These are phyloP conservation scores for Fusarium succisae DNA, from an alignment of 2,329 filamentous ascomycete species.

Conservation along the genomic window DNA sequence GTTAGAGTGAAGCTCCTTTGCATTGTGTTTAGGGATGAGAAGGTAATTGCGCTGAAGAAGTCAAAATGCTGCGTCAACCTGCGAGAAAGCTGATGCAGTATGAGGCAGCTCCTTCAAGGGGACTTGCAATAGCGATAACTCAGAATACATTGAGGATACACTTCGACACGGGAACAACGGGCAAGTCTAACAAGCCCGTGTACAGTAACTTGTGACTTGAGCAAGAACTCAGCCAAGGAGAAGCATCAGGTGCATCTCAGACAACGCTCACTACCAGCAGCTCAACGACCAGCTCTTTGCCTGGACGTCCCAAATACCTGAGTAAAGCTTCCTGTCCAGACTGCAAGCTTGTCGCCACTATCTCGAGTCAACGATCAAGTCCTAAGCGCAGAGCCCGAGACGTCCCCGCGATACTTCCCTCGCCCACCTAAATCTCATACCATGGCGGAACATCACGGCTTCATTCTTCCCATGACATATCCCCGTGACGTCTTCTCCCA, in stretches of 20 bases:
- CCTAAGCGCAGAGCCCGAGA: not conserved
- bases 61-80: too few relatives aligned
- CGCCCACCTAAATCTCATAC: not conserved
- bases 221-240: not conserved
- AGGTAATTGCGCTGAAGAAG: not conserved
- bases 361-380: not conserved
- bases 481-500: not conserved
- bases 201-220: too few relatives aligned
- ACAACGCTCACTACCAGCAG: too few relatives aligned
- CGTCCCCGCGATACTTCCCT: too few relatives aligned
- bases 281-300: not conserved
- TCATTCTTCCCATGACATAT: not conserved
- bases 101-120: not conserved
- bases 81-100: not conserved
- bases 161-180: not conserved
- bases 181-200: not conserved
- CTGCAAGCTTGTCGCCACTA: not conserved
- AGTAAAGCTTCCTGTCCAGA: not conserved
- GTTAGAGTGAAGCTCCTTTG: rapidly evolving
- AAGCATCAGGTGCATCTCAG: not conserved
- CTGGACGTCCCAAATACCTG: not conserved
- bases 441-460: not conserved
- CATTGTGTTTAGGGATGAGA: not conserved
- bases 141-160: not conserved
- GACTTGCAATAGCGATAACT: not conserved